Percentiles rank a stretch among this genome's conserved stretches.
phyloP scores from a whole-genome alignment of 768 basidiomycete genomes.

The Hebeloma cylindrosporum region DNA sequence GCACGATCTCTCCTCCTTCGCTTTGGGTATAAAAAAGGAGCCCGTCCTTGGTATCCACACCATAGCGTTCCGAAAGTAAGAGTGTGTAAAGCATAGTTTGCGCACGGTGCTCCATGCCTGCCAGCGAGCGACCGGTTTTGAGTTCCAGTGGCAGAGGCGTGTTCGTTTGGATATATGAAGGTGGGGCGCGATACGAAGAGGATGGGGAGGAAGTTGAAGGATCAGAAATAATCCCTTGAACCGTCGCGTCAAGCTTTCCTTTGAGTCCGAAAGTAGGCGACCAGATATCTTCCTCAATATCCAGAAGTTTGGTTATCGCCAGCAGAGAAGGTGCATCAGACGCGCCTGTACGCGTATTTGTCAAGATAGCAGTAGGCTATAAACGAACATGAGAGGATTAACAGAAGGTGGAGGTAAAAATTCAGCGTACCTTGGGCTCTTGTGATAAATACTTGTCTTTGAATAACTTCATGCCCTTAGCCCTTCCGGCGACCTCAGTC shows the following conservation, averaged over 20 bases:
- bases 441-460: constrained; percentile 63
- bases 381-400: constrained; percentile 1
- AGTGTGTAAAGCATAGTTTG: constrained; percentile 98
- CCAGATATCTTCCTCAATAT: constrained; percentile 97
- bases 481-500: constrained; percentile 58
- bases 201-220: constrained; percentile 9
- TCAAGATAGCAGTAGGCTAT: constrained; percentile 64
- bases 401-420: not conserved
- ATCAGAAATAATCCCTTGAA: constrained; percentile 65
- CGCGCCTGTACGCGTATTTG: constrained; percentile 59
- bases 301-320: constrained; percentile 74
- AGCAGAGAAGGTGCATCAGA: constrained; percentile 53
- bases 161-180: constrained; percentile 25
- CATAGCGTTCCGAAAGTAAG: constrained; percentile 89
- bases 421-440: constrained; percentile 57
- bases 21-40: constrained; percentile 93
- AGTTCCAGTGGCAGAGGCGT: constrained; percentile 86
- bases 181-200: constrained; percentile 1
- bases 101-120: constrained; percentile 90
- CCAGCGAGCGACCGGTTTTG: constrained; percentile 82
- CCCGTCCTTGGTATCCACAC: constrained; percentile 74
- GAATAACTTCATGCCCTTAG: constrained; percentile 65
- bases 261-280: constrained; percentile 93
- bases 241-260: constrained; percentile 92
- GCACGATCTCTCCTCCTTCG: constrained; percentile 67